Conservation (phyloP, 345 rosid species). For the Hypericum perforatum region DNA sequence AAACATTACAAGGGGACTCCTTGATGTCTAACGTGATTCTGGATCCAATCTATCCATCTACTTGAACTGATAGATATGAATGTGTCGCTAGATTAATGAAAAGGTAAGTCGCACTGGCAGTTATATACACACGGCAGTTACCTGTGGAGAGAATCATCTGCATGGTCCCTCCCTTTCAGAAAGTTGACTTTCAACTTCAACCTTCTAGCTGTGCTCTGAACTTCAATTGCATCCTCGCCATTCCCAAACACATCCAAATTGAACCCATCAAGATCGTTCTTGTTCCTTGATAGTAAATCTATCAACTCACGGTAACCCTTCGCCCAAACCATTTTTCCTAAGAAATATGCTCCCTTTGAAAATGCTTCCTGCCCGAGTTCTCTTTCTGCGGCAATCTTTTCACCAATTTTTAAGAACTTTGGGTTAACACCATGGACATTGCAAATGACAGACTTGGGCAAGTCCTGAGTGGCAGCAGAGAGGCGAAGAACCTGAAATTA, state of each 20-base stretch:
- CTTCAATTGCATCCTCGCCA: conserved; percentile 91
- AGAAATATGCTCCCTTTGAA: conserved; percentile 92
- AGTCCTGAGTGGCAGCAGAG: conserved; percentile 90
- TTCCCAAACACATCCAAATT: conserved; percentile 89
- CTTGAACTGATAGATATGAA: too few species aligned
- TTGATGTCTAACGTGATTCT: too few species aligned
- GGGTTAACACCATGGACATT: conserved; percentile 98
- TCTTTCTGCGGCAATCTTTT: conserved; percentile 63
- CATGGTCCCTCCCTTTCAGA: conserved; percentile 87
- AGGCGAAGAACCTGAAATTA: conserved; percentile 81
- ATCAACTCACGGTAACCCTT: conserved; percentile 93
- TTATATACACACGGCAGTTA: conserved; percentile 16
- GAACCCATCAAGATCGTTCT: conserved; percentile 68
- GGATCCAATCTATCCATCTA: too few species aligned
- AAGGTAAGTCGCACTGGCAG: neutral
- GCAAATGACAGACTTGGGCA: conserved; percentile 82
- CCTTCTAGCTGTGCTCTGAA: conserved; percentile 58
- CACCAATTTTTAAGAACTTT: conserved; percentile 86
- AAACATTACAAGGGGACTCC: too few species aligned
- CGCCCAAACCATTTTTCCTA: conserved; percentile 99
- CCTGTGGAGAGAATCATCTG: conserved; percentile 90
- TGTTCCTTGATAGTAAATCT: conserved; percentile 71
- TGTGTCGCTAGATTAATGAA: neutral
- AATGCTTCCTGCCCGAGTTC: conserved; percentile 88
- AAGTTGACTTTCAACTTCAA: conserved; percentile 72